A percentile compares a stretch with the other conserved stretches of the same genome.
These are phyloP conservation scores for Megacollybia marginata DNA, from an alignment of 768 basidiomycete species.

Conservation along the genomic window DNA sequence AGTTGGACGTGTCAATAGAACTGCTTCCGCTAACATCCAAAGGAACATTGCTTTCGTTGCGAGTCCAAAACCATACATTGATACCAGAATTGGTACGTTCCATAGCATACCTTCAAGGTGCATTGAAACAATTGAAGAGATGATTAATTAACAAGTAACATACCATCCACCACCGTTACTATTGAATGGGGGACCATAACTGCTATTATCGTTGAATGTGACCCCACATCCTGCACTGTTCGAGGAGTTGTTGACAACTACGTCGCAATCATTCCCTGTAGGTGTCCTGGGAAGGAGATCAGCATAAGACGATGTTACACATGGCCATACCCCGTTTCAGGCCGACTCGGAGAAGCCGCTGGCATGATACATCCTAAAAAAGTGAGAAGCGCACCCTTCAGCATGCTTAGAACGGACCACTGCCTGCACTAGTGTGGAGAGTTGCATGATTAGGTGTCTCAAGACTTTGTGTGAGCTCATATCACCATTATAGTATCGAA, in stretches of 20 bases:
- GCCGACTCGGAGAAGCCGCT: slow-evolving; percentile 20
- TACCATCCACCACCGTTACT: slow-evolving; percentile 53
- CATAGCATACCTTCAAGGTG: slow-evolving; percentile 44
- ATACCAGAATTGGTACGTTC: slow-evolving; percentile 50
- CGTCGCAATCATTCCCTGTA: slow-evolving; percentile 34
- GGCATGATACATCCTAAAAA: slow-evolving; percentile 39
- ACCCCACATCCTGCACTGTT: slow-evolving; percentile 48
- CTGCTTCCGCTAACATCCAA: slow-evolving; percentile 34
- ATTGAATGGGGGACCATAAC: slow-evolving; percentile 56
- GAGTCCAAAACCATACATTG: slow-evolving; percentile 69
- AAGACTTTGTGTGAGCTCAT: not conserved
- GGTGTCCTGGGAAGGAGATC: slow-evolving; percentile 16
- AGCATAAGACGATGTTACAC: not conserved
- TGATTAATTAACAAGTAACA: slow-evolving; percentile 8
- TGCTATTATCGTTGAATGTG: slow-evolving; percentile 24
- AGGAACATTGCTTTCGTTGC: slow-evolving; percentile 40
- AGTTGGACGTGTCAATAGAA: slow-evolving; percentile 38
- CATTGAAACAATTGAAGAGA: not conserved
- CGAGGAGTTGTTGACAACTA: slow-evolving; percentile 29
- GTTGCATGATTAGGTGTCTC: slow-evolving; percentile 29
- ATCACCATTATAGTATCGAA: too few species aligned
- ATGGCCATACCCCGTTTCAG: slow-evolving; percentile 34
- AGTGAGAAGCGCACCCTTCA: not conserved
- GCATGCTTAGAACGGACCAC: slow-evolving; percentile 16
- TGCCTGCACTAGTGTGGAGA: slow-evolving; percentile 34